Percentiles rank a stretch among this genome's conserved stretches.
phyloP scores from a whole-genome alignment of 495 filamentous ascomycete species.

The Hyaloscypha hepaticicola region DNA sequence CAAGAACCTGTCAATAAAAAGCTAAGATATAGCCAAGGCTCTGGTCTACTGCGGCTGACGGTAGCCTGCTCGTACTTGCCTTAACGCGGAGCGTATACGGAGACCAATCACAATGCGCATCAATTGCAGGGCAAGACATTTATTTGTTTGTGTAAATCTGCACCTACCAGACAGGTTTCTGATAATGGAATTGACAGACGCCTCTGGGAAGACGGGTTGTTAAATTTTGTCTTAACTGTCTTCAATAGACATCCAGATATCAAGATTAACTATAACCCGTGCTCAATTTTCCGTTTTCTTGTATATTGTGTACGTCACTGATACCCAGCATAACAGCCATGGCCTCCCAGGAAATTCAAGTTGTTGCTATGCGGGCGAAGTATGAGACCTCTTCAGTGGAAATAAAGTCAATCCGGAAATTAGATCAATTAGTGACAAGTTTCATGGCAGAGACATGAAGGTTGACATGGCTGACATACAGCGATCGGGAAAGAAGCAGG shows the following conservation, averaged over 20 bases:
- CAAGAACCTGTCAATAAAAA: neutral
- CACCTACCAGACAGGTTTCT: neutral
- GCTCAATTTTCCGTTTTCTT: neutral
- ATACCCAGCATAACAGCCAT: neutral
- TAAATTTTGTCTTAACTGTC: neutral
- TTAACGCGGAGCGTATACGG: neutral
- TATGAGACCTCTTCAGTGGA: no score
- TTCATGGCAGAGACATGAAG: neutral
- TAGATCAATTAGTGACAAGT: neutral
- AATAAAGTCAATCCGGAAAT: conserved; percentile 8
- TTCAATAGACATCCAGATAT: no score
- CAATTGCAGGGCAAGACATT: neutral
- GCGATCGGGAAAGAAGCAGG: conserved; percentile 27
- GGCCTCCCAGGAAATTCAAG: neutral
- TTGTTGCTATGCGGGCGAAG: neutral
- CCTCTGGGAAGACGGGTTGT: neutral
- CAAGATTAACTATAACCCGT: neutral
- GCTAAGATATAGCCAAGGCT: neutral
- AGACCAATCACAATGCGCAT: neutral
- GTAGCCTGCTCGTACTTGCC: neutral
- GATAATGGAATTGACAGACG: neutral
- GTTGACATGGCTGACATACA: conserved; percentile 23
- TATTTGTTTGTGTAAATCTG: neutral
- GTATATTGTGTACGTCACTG: neutral
- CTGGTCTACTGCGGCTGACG: neutral